Base-by-base conservation (phyloP, 2,329 filamentous ascomycete genomes). In the Stemphylium vesicarium region DNA sequence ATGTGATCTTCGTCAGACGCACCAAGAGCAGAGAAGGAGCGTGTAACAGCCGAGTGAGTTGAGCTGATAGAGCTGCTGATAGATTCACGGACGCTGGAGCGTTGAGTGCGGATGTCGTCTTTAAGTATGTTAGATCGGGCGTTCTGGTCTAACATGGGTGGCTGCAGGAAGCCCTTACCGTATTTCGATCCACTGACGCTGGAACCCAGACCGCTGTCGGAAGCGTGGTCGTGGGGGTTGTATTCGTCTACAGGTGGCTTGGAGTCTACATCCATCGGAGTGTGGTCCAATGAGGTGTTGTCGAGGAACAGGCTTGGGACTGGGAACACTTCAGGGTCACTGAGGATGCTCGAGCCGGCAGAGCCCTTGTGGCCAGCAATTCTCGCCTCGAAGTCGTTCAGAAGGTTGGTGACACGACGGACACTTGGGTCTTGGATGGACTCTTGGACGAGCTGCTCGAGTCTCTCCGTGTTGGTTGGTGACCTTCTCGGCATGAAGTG, bases 131-230 rank as follows among this genome's bases (percentile, higher is more conserved):
- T 56, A 76, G 70, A 59, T 42, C 56, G 57, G 52, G 53, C 43
- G 37, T 60, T 53, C 45, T 57, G 38, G 50, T 53, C 55, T 46
- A 58, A 50, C 56, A 54, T 50, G 56, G 61, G 43, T 50, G 49
- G 60, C 37, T 64, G 68, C 55, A 57, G 36, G 35, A 41, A 43
- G 26, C 52, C 50, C 69, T 72, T 77, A 77, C 75, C 74, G 65
- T 75, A 65, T 64, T 72, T 82, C 42, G 73, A 73, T 45, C 85
- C 89, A 57, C 82, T 84, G 68, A 96, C 82, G 37, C 92, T 96
- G 38, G 91, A 90, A 47, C 93, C 93, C 60, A 97, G 81, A 49
- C 92, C 93, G 74, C 92, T 96, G 79, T 97, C 93, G 13, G 91
- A 95, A 55, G 85, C 85, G 77, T 92, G 88, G 69, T 87, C 84